Evolutionary conservation across 768 basidiomycete species (phyloP).

Genomic region (Rhizopogon vulgaris): DNA sequence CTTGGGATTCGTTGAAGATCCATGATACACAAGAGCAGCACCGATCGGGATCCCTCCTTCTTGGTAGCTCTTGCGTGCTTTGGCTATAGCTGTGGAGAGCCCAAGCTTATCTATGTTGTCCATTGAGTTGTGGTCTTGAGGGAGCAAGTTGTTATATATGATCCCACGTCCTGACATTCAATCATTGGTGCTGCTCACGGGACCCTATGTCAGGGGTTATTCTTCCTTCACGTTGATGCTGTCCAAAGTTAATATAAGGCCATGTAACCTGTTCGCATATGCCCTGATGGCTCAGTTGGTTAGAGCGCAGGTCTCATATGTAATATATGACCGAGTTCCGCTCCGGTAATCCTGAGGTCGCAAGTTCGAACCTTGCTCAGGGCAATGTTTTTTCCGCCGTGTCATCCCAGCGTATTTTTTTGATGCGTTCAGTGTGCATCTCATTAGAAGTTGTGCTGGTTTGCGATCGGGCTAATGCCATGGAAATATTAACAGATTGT

Average conservation of each 20-base stretch:
- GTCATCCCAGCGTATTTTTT: not conserved
- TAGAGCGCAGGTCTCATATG: conserved; percentile 52
- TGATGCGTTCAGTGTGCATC: too few species aligned
- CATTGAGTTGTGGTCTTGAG: conserved; percentile 1
- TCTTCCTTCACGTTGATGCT: too few species aligned
- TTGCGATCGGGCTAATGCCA: too few species aligned
- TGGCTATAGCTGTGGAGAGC: conserved; percentile 26
- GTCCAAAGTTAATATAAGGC: too few species aligned
- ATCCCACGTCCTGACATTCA: not conserved
- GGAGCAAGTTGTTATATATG: not conserved
- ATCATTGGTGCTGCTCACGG: not conserved
- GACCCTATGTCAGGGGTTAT: not conserved
- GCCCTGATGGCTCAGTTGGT: conserved; percentile 45
- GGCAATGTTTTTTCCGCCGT: conserved; percentile 25
- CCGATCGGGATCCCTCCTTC: conserved; percentile 66
- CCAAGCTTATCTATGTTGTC: conserved; percentile 23
- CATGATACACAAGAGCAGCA: conserved; percentile 36
- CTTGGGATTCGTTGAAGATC: conserved; percentile 1
- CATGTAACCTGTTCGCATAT: too few species aligned
- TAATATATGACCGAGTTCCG: conserved; percentile 23
- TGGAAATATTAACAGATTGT: too few species aligned
- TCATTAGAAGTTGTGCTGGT: too few species aligned
- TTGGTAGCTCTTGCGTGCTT: conserved; percentile 40
- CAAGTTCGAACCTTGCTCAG: conserved; percentile 57
- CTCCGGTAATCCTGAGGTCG: conserved; percentile 48